Base-by-base conservation (phyloP, 805 yeast species). In the Henningerozyma blattae region DNA sequence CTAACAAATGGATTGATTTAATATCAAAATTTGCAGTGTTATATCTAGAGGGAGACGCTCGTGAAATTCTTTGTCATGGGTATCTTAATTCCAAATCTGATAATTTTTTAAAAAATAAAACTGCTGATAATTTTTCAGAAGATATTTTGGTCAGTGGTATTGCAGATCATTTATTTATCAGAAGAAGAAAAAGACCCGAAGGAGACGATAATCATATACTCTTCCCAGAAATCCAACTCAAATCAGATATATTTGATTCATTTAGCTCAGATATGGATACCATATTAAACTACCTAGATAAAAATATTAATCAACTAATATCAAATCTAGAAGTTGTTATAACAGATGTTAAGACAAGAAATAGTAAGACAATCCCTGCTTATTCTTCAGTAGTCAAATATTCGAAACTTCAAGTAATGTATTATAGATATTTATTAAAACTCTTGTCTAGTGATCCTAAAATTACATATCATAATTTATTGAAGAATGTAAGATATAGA, bases 271-370 rank as follows among this genome's bases (percentile, higher is more conserved):
- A 30, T 14, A n/a, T 30, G 10, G 18, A 18, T 19, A 7, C 28
- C 6, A 12, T 36, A 8, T 4, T 33, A 12, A 10, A 15, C 6
- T 22, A 28, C 24, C n/a, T 36, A 13, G 16, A 22, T 3, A 12
- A 1, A 3, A 30, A 30, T 15, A 13, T 4, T 29, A 18, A 17
- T 32, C 31, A 15, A 18, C 18, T 18, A 29, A 27, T 28, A 9
- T 18, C 33, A 1, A 18, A 35, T 6, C 47, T 40, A 22, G 45
- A 53, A 18, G 38, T 70, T 15, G 37, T 54, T 7, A 58, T 70
- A 2, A 59, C 63, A 34, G 91, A 80, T 52, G 68, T 78, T 18
- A 80, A 80, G 51, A 78, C 87, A 1, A 59, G 87, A 34, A 46
- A 59, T 0, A 45, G 45, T 28, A 59, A 56, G 27, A 44, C 41